Evolutionary conservation across 371 early-diverging fungal genomes (phyloP), one percentile per base, ranked within the genome.

Genomic region (Mucor racemosus): DNA sequence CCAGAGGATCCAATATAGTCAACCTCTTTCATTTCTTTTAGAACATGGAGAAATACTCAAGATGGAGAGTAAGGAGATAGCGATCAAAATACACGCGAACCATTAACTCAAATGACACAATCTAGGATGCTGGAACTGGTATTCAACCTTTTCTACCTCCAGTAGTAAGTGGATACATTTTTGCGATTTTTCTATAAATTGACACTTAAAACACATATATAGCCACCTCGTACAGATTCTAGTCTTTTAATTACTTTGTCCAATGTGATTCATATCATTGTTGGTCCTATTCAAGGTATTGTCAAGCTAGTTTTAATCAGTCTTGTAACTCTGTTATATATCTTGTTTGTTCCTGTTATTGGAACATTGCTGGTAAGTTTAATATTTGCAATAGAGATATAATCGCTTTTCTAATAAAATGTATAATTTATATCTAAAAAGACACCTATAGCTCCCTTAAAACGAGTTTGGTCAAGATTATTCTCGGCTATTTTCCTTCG

Each of bases 101-200:
- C 10, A 17, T 8, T 9, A 36, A 44, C 31, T 26, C 14, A 40
- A 0, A 38, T 13, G 41, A 44, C 33, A 21, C 17, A 31, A 36
- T 54, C 26, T 78, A 90, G 91, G 93, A 93, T 71, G 77, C 88
- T 53, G 89, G 92, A 21, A 96, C 95, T 6, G 94, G 94, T 33
- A 94, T 96, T 67, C 94, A 95, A 59, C 95, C 96, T 7, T 95
- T 96, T 75, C 75, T 94, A 56, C 92, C 92, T 56, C 92, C 93
- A 11, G 87, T 92, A 74, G 90, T 88, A 84, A 73, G 73, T 26
- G 26, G 3, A 26, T 26, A 26, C 26, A 26, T 26, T 26, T 26
- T 26, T 26, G 26, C 3, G 26, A 26, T 26, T 26, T 26, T 26
- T 26, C 26, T 26, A 26, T 26, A n/a, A 31, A 38, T 44, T 6